Evolutionary conservation across 2,329 filamentous ascomycete species (phyloP).

Genomic region (Stemphylium vesicarium): DNA sequence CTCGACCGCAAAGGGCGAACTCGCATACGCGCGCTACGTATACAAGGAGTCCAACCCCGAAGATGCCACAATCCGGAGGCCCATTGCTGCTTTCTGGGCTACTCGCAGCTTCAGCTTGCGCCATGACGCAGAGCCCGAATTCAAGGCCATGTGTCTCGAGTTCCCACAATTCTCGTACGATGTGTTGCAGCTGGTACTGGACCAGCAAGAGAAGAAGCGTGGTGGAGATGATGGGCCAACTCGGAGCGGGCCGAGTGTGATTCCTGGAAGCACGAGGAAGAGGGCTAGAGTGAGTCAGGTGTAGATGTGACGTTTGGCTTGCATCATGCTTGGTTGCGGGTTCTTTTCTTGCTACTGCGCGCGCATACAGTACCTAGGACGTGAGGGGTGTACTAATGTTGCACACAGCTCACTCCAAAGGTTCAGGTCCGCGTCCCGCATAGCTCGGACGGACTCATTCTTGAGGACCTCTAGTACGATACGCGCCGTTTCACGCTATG

Average conservation of each 20-base stretch:
- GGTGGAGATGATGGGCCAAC: slow-evolving; percentile 21
- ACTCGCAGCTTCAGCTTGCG: slow-evolving; percentile 79
- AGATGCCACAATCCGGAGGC: slow-evolving; percentile 76
- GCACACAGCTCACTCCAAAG: background rate
- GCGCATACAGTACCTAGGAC: background rate
- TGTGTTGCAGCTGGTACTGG: slow-evolving; percentile 72
- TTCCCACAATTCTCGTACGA: slow-evolving; percentile 93
- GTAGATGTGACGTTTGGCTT: slow-evolving; percentile 12
- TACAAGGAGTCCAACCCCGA: slow-evolving; percentile 76
- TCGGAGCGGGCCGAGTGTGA: slow-evolving; percentile 46
- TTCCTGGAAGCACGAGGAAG: slow-evolving; percentile 45
- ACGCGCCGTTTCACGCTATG: background rate
- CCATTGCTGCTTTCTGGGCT: slow-evolving; percentile 91
- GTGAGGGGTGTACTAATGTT: background rate
- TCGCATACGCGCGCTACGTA: slow-evolving; percentile 88
- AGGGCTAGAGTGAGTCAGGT: slow-evolving; percentile 39
- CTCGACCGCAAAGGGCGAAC: slow-evolving; percentile 86
- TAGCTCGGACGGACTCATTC: too few species aligned
- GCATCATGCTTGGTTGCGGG: slow-evolving; percentile 1
- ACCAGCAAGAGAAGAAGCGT: slow-evolving; percentile 55
- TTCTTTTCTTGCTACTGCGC: background rate
- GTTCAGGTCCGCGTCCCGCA: background rate
- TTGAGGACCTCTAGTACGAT: too few species aligned
- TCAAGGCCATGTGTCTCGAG: slow-evolving; percentile 83
- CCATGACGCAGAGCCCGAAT: slow-evolving; percentile 84